phyloP scores from a whole-genome alignment of 768 basidiomycete species.

The Kwoniella botswanensis region DNA sequence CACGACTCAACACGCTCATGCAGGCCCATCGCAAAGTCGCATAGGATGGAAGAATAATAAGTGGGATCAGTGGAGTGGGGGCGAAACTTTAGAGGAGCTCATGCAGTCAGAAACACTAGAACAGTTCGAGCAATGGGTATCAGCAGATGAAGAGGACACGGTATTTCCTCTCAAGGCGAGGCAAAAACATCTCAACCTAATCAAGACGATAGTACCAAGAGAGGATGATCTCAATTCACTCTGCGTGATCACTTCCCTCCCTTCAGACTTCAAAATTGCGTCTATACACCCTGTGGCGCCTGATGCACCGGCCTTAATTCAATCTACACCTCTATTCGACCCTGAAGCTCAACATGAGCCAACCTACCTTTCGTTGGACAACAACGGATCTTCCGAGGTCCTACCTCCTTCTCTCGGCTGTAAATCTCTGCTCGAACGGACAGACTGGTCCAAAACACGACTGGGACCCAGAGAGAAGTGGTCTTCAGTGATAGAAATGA shows the following conservation, averaged over 20 bases:
- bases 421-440: slow-evolving; percentile 25
- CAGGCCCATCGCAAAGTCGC: slow-evolving; percentile 21
- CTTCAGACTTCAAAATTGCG: background rate
- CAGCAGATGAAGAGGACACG: background rate
- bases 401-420: slow-evolving; percentile 9
- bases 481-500: slow-evolving; percentile 34
- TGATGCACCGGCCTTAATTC: background rate
- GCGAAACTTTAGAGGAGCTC: background rate
- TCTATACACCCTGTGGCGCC: background rate
- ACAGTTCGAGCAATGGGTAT: slow-evolving; percentile 7
- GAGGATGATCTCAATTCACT: background rate
- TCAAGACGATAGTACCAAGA: background rate
- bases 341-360: background rate
- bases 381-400: background rate
- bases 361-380: background rate
- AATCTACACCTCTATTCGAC: background rate
- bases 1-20: background rate
- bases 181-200: background rate
- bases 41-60: slow-evolving; percentile 15
- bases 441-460: slow-evolving; percentile 41
- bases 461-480: slow-evolving; percentile 37
- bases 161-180: background rate
- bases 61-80: slow-evolving; percentile 4
- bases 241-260: slow-evolving; percentile 6
- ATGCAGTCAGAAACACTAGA: background rate